Evolutionary conservation across 2,329 filamentous ascomycete species (phyloP).

Genomic region (Ascocoryne sarcoides): DNA sequence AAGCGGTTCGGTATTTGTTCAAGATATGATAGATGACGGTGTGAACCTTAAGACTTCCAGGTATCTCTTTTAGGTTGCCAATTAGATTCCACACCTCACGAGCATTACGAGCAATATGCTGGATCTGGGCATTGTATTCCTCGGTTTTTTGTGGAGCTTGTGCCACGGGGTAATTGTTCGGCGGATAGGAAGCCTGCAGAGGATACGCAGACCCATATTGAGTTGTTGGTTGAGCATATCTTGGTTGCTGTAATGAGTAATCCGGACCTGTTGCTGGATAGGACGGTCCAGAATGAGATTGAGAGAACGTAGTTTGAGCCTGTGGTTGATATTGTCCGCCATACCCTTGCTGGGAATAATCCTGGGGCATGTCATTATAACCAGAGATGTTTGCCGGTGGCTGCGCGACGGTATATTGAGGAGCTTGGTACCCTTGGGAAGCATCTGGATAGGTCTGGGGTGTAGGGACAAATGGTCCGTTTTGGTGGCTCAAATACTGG

Average conservation of each 20-base stretch:
- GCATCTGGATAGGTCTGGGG: constrained; percentile 20
- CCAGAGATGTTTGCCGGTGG: constrained; percentile 11
- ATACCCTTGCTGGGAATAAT: constrained; percentile 24
- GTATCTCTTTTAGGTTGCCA: constrained; percentile 49
- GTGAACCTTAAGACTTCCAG: constrained; percentile 52
- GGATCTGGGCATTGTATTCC: constrained; percentile 39
- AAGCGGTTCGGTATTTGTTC: constrained; percentile 47
- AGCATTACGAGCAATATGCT: constrained; percentile 45
- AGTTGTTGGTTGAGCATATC: constrained; percentile 13
- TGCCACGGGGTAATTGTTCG: constrained; percentile 14
- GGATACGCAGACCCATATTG: constrained; percentile 18
- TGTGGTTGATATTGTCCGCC: constrained; percentile 15
- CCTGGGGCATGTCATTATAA: constrained; percentile 18
- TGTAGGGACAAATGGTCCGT: constrained; percentile 24
- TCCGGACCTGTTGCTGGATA: constrained; percentile 18
- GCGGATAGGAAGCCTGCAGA: constrained; percentile 21
- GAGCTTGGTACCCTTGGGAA: constrained; percentile 18
- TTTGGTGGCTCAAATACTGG: constrained; percentile 25
- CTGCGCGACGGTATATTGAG: constrained; percentile 21
- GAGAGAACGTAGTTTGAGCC: constrained; percentile 14
- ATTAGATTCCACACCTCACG: constrained; percentile 56
- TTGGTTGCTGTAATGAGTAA: constrained; percentile 11
- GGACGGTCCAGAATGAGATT: constrained; percentile 10
- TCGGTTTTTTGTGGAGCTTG: constrained; percentile 31
- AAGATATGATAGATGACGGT: constrained; percentile 56